Conservation (phyloP, 2,329 filamentous ascomycete species). For the Trichoderma hamatum region DNA sequence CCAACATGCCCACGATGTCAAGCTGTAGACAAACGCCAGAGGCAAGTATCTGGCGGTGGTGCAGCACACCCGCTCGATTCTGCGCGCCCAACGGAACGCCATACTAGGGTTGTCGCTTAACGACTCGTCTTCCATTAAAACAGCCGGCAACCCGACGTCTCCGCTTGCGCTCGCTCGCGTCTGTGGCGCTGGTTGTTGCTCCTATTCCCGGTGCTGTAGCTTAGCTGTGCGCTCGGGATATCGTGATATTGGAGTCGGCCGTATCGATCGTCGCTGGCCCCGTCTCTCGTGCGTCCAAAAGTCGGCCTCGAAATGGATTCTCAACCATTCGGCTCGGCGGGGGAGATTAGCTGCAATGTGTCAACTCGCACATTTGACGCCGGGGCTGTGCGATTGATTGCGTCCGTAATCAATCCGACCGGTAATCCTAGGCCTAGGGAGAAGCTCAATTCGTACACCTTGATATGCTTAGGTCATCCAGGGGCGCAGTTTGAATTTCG, state of each 20-base stretch:
- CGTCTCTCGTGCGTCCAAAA: background rate
- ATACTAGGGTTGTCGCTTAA: constrained; percentile 40
- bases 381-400: background rate
- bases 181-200: background rate
- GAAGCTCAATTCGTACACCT: constrained; percentile 4
- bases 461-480: constrained; percentile 34
- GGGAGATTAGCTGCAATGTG: constrained; percentile 16
- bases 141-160: constrained; percentile 7
- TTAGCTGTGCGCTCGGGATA: background rate
- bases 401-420: constrained; percentile 1
- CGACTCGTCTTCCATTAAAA: constrained; percentile 26
- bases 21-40: constrained; percentile 82
- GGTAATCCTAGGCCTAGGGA: background rate
- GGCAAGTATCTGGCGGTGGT: constrained; percentile 78
- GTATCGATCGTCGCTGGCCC: background rate
- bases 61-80: constrained; percentile 83
- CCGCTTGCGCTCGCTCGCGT: background rate
- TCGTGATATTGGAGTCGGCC: background rate
- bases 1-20: constrained; percentile 94
- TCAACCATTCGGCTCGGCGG: constrained; percentile 24
- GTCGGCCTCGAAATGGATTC: background rate
- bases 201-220: background rate
- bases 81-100: constrained; percentile 66
- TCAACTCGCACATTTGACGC: constrained; percentile 25
- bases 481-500: constrained; percentile 28